A percentile compares a stretch with the other conserved stretches of the same genome.
These are phyloP conservation scores for Pichia sp. DNA, from an alignment of 1,139 yeast genomes.

Conservation along the genomic window DNA sequence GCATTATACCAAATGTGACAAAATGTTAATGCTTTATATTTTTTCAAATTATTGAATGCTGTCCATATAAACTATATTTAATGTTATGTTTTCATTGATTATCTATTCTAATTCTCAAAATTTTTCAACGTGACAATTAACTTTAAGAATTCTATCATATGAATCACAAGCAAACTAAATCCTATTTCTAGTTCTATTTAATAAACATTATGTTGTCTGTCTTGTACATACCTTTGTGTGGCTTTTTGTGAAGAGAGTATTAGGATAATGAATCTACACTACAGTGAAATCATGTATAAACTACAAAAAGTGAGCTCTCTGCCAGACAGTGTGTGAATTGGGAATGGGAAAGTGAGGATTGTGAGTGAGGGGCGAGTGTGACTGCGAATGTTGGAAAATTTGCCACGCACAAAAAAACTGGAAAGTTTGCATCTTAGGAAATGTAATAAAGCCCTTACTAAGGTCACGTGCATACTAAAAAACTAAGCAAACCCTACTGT, in stretches of 20 bases:
- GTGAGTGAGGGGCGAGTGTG: neutral
- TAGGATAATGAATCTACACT: neutral
- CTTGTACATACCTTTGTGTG: slow-evolving; percentile 3
- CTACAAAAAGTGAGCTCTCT: neutral
- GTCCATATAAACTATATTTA: neutral
- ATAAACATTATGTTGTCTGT: neutral
- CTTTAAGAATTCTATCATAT: neutral
- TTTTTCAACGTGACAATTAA: neutral
- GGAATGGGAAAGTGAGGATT: neutral
- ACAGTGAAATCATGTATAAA: neutral
- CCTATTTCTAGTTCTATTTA: neutral
- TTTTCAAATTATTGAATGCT: neutral
- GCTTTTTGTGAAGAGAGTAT: neutral
- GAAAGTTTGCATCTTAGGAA: no score
- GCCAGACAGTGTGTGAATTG: neutral
- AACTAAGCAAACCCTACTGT: neutral
- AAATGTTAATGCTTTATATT: no score
- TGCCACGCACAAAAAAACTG: neutral
- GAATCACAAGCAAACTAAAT: neutral
- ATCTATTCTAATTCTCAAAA: neutral
- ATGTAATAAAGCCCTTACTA: neutral
- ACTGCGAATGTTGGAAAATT: neutral
- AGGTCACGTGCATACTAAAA: neutral
- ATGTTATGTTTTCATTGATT: neutral
- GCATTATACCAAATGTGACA: no score